Evolutionary conservation across 768 basidiomycete genomes (phyloP), one percentile per base, ranked within the genome.

Genomic region (Zangia roseola): DNA sequence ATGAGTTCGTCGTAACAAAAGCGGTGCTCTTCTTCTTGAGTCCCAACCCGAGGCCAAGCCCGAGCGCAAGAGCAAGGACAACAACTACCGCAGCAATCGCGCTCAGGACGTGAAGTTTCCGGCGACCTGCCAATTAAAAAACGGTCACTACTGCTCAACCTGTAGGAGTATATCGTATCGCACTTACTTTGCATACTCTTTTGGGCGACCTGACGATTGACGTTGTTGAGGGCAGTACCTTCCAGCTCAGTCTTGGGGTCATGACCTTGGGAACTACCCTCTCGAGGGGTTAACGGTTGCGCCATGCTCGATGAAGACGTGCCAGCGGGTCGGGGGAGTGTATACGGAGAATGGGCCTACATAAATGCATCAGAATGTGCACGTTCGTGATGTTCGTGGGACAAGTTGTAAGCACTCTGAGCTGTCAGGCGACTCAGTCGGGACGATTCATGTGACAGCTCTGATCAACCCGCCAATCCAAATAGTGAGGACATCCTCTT

Each of bases 1-100:
- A 58, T 14, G 65, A 60, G 36, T 66, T 66, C 14, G 62, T 64
- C 2, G 49, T 44, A 40, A 62, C 53, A 31, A 41, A 45, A 39
- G 50, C 31, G 13, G 41, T 40, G 17, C 30, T 53, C 30, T 43
- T 52, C 37, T 64, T 62, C 42, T 58, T 53, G 36, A 66, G 53
- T 19, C 65, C 62, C 37, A 66, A 34, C 13, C 67, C 62, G 2
- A 66, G 47, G 12, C 67, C 65, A n/a, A 66, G 52, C 6, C 67
- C 65, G 42, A 66, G 64, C 1, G 39, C 59, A 16, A 66, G 59
- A 3, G 50, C 64, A 25, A 65, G 33, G 26, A 58, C 34, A 35
- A 57, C 33, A 20, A 59, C 30, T n/a, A 38, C 12, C 21, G 30
- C 54, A 10, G 54, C 25, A 8, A 60, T 49, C 19, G 43, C 30